Conservation (phyloP, 352 stramenopile genomes). For the Pythium aristosporum region DNA sequence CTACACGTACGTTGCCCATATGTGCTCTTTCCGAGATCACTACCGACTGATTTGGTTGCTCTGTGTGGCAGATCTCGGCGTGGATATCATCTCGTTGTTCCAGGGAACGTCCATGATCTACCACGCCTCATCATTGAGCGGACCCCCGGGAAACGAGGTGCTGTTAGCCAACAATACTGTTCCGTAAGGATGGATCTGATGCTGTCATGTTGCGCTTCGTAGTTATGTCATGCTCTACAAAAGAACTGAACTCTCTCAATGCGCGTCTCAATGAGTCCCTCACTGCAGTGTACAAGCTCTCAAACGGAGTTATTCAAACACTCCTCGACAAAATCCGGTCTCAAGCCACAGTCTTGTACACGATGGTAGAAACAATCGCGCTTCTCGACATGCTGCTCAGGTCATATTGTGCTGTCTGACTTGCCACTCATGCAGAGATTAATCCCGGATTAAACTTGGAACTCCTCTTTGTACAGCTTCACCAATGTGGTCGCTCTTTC, state of each 20-base stretch:
- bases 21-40: background rate
- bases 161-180: background rate
- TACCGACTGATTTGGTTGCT: background rate
- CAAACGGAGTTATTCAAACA: conserved; percentile 82
- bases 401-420: conserved; percentile 26
- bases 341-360: conserved; percentile 71
- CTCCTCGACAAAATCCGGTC: conserved; percentile 81
- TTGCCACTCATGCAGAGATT: background rate
- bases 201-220: background rate
- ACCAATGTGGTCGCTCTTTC: conserved; percentile 84
- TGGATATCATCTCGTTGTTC: conserved; percentile 74
- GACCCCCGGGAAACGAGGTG: conserved; percentile 64
- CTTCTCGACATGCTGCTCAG: conserved; percentile 91
- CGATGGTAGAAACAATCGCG: conserved; percentile 87
- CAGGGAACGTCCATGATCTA: conserved; percentile 52
- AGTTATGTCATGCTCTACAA: conserved; percentile 88
- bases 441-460: background rate
- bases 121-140: conserved; percentile 65
- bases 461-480: conserved; percentile 48
- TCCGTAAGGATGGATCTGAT: background rate
- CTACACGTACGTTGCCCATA: conserved; percentile 61
- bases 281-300: conserved; percentile 86
- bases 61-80: conserved; percentile 39
- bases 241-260: conserved; percentile 84
- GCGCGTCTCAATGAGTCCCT: conserved; percentile 79